Conservation (phyloP, 2,329 filamentous ascomycete genomes). For the Fusarium penzigii region DNA sequence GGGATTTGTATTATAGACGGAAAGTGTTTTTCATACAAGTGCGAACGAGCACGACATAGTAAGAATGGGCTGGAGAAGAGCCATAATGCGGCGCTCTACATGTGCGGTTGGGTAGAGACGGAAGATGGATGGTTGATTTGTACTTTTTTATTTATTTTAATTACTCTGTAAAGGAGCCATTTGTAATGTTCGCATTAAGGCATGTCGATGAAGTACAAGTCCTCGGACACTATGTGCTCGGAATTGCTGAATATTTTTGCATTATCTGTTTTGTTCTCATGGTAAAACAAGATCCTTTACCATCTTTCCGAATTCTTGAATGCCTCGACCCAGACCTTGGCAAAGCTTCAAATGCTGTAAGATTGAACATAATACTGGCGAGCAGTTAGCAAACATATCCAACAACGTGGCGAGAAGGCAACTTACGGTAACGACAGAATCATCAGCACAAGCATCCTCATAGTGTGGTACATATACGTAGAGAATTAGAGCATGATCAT, state of each 20-base stretch:
- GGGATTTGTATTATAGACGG: constrained; percentile 27
- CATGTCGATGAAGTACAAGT: constrained; percentile 11
- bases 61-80: constrained; percentile 8
- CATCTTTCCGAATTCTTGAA: constrained; percentile 7
- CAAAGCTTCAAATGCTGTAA: constrained; percentile 34
- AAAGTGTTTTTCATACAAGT: constrained; percentile 19
- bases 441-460: constrained; percentile 64
- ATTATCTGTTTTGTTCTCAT: background rate
- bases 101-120: constrained; percentile 7
- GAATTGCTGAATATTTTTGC: constrained; percentile 23
- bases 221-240: constrained; percentile 7
- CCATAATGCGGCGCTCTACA: constrained; percentile 19
- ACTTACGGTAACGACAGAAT: constrained; percentile 72
- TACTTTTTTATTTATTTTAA: constrained; percentile 7
- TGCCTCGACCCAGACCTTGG: constrained; percentile 7
- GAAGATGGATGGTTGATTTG: constrained; percentile 15
- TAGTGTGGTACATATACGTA: constrained; percentile 79
- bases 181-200: constrained; percentile 9
- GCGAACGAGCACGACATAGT: constrained; percentile 6
- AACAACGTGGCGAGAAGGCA: background rate
- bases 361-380: constrained; percentile 46
- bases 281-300: background rate
- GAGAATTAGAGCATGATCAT: constrained; percentile 78
- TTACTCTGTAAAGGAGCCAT: constrained; percentile 20
- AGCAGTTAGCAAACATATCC: constrained; percentile 21